Evolutionary conservation across 2,329 filamentous ascomycete species (phyloP).

Genomic region (Pseudogymnoascus verrucosus): DNA sequence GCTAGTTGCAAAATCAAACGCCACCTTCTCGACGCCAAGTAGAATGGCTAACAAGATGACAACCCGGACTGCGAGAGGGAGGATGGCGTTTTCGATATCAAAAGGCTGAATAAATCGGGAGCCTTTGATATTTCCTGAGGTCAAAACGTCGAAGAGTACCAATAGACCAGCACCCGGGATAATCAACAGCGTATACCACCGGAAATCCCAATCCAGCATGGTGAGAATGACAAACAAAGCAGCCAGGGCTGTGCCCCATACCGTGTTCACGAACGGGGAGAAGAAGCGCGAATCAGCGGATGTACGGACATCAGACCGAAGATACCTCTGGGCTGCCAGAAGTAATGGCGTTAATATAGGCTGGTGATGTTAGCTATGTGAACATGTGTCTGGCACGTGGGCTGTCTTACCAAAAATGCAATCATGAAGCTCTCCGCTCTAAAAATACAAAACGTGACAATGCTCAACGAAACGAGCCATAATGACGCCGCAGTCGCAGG

Average conservation of each 20-base stretch:
- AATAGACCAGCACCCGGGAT: slow-evolving; percentile 27
- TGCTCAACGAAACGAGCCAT: slow-evolving; percentile 15
- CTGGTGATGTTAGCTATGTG: slow-evolving; percentile 15
- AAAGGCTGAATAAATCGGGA: not conserved
- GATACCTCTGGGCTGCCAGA: slow-evolving; percentile 20
- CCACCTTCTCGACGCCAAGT: slow-evolving; percentile 16
- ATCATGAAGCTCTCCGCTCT: slow-evolving; percentile 17
- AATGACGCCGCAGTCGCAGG: slow-evolving; percentile 1
- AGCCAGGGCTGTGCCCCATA: slow-evolving; percentile 20
- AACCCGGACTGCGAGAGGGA: slow-evolving; percentile 22
- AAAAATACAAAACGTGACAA: slow-evolving; percentile 20
- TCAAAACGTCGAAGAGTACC: slow-evolving; percentile 22
- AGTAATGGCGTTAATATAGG: slow-evolving; percentile 29
- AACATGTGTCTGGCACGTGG: not conserved
- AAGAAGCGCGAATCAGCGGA: slow-evolving; percentile 13
- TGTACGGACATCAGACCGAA: slow-evolving; percentile 12
- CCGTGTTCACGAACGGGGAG: slow-evolving; percentile 16
- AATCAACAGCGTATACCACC: slow-evolving; percentile 20
- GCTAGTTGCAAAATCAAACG: slow-evolving; percentile 22
- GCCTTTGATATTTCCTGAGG: not conserved
- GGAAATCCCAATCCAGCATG: slow-evolving; percentile 26
- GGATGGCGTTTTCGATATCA: not conserved
- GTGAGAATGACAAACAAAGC: slow-evolving; percentile 21
- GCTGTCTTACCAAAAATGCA: slow-evolving; percentile 3
- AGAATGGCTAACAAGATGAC: slow-evolving; percentile 15